A percentile compares a stretch with the other conserved stretches of the same genome.
These are phyloP conservation scores for Penicillium goetzii DNA, from an alignment of 495 filamentous ascomycete genomes.

Conservation along the genomic window DNA sequence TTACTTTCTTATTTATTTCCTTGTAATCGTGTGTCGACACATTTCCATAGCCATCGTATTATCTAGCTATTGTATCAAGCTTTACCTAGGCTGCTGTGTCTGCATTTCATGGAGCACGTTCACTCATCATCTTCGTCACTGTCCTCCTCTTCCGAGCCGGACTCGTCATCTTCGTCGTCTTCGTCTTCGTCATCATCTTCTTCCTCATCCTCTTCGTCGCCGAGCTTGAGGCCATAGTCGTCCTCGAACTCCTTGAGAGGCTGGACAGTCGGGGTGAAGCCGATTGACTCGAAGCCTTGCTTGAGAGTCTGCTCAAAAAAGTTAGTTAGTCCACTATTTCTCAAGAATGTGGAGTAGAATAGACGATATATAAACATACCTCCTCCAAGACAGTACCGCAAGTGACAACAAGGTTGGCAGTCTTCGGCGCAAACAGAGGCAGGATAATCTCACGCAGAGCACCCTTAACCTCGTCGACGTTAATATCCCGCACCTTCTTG, in stretches of 20 bases:
- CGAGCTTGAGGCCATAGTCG: slow-evolving; percentile 81
- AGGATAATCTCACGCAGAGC: slow-evolving; percentile 76
- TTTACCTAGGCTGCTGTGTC: slow-evolving; percentile 20
- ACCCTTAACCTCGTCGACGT: slow-evolving; percentile 72
- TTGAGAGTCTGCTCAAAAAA: slow-evolving; percentile 61
- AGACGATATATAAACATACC: slow-evolving; percentile 52
- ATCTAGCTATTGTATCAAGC: slow-evolving; percentile 12
- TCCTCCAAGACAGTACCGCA: slow-evolving; percentile 84
- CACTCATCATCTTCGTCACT: slow-evolving; percentile 36
- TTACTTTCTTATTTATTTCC: background rate
- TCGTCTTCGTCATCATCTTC: slow-evolving; percentile 67
- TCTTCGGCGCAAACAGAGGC: slow-evolving; percentile 75
- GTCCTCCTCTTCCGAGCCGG: slow-evolving; percentile 49
- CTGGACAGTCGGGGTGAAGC: slow-evolving; percentile 78
- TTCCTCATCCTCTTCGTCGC: slow-evolving; percentile 68
- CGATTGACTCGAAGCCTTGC: slow-evolving; percentile 68
- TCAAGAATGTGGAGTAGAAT: background rate
- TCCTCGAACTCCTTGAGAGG: slow-evolving; percentile 83
- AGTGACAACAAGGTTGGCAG: slow-evolving; percentile 83
- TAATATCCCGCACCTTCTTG: slow-evolving; percentile 73
- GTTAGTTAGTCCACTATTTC: no score
- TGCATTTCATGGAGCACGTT: slow-evolving; percentile 26
- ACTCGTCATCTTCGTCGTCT: slow-evolving; percentile 52
- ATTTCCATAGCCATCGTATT: slow-evolving; percentile 7
- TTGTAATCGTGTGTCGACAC: background rate